phyloP scores from a whole-genome alignment of 1,284 basidiomycete species.

The Moniliophthora roreri region DNA sequence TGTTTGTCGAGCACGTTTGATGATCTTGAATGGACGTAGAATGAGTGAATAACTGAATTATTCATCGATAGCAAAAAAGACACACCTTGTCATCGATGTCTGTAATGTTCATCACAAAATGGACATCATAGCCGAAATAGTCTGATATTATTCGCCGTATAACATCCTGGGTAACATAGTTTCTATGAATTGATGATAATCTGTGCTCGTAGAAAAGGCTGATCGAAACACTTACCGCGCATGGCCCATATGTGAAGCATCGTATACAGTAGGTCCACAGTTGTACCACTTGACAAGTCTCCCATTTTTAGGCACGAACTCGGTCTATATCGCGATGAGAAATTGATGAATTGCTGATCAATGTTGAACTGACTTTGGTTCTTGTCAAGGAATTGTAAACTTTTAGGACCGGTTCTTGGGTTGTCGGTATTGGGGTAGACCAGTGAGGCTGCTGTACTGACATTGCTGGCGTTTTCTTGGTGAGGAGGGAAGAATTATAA shows the following conservation, averaged over 20 bases:
- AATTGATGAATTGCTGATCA: constrained; percentile 13
- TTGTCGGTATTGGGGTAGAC: constrained; percentile 47
- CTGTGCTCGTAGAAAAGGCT: constrained; percentile 1
- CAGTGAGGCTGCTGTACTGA: constrained; percentile 55
- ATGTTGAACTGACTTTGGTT: constrained; percentile 65
- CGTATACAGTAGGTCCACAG: constrained; percentile 99
- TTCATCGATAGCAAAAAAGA: constrained; percentile 5
- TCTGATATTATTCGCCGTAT: constrained; percentile 91
- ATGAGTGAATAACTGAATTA: no score
- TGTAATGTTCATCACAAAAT: constrained; percentile 99
- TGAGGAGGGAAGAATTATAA: no score
- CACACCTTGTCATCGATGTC: constrained; percentile 99
- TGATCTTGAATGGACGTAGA: constrained; percentile 63
- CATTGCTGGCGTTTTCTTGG: constrained; percentile 24
- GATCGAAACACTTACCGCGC: constrained; percentile 63
- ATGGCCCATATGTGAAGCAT: constrained; percentile 98
- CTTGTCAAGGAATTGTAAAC: constrained; percentile 95
- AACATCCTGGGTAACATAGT: constrained; percentile 98
- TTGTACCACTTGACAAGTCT: constrained; percentile 98
- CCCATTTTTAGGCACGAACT: constrained; percentile 81
- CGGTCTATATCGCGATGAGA: constrained; percentile 48
- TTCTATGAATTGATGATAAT: constrained; percentile 49
- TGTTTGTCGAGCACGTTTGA: constrained; percentile 84
- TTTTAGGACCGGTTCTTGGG: constrained; percentile 69
- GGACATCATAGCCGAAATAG: constrained; percentile 97